phyloP scores from a whole-genome alignment of 345 rosid genomes.

The Gossypium mustelinum region DNA sequence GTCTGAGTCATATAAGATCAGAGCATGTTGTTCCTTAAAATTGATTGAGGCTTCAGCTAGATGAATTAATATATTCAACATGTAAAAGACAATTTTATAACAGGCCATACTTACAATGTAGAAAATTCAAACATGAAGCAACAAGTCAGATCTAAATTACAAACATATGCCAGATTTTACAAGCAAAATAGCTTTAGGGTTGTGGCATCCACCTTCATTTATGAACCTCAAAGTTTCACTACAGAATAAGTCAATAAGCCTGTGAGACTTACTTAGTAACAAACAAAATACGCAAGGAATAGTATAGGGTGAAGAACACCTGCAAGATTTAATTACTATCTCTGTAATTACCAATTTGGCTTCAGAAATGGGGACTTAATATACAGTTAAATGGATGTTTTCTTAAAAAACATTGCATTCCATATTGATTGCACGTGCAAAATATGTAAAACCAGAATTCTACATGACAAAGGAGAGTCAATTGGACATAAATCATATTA shows the following conservation, averaged over 20 bases:
- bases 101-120: neutral
- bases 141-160: neutral
- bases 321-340: neutral
- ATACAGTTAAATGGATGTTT: neutral
- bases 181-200: neutral
- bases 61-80: neutral
- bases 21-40: neutral
- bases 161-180: neutral
- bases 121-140: neutral
- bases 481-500: neutral
- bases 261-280: neutral
- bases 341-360: neutral
- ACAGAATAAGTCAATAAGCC: neutral
- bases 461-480: neutral
- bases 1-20: too few species aligned
- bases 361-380: neutral
- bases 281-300: neutral
- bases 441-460: neutral
- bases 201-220: neutral
- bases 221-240: neutral
- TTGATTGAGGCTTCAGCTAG: neutral
- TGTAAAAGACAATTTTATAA: neutral
- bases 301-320: too few species aligned
- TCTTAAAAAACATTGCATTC: neutral
- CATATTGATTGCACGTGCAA: neutral